Percentiles rank a stretch among this genome's conserved stretches.
Conservation (phyloP, 2,329 filamentous ascomycete genomes). For the Ceratocystiopsis sp. region DNA sequence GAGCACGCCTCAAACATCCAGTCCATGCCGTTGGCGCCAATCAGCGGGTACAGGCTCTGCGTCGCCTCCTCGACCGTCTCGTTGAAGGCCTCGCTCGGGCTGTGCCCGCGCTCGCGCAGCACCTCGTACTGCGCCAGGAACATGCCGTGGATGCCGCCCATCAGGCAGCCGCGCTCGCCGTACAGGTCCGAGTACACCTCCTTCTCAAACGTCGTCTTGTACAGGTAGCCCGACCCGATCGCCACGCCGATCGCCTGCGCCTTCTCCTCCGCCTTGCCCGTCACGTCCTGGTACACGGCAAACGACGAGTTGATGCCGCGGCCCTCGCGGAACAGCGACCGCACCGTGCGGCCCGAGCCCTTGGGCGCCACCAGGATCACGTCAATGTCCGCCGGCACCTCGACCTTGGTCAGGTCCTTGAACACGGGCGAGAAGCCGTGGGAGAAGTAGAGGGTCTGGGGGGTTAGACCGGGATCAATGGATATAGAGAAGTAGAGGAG, state of each 20-base stretch:
- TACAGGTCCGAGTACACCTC: conserved; percentile 99
- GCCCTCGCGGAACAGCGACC: conserved; percentile 96
- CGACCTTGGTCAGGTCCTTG: conserved; percentile 98
- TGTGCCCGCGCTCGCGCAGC: conserved; percentile 95
- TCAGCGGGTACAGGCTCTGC: conserved; percentile 93
- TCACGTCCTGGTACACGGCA: conserved; percentile 96
- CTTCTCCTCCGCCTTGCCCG: conserved; percentile 95
- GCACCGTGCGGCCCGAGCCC: conserved; percentile 96
- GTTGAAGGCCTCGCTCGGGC: conserved; percentile 97
- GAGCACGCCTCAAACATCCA: conserved; percentile 99
- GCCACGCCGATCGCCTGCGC: conserved; percentile 92
- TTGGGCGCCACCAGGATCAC: conserved; percentile 99
- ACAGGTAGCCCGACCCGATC: conserved; percentile 94
- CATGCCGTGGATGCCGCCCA: conserved; percentile 99
- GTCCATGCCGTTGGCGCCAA: conserved; percentile 96
- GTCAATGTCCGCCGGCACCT: conserved; percentile 87
- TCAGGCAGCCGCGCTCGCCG: conserved; percentile 98
- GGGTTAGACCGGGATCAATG: not conserved
- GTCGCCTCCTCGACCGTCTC: conserved; percentile 99
- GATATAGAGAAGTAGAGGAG: not conserved
- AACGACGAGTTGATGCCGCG: conserved; percentile 99
- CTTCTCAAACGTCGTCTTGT: conserved; percentile 99
- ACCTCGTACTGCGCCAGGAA: conserved; percentile 99
- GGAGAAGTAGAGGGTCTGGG: conserved; percentile 96
- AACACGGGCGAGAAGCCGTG: conserved; percentile 99